A percentile compares a stretch with the other conserved stretches of the same genome.
Evolutionary conservation across 345 rosid species (phyloP).

Genomic region (Excoecaria agallocha): DNA sequence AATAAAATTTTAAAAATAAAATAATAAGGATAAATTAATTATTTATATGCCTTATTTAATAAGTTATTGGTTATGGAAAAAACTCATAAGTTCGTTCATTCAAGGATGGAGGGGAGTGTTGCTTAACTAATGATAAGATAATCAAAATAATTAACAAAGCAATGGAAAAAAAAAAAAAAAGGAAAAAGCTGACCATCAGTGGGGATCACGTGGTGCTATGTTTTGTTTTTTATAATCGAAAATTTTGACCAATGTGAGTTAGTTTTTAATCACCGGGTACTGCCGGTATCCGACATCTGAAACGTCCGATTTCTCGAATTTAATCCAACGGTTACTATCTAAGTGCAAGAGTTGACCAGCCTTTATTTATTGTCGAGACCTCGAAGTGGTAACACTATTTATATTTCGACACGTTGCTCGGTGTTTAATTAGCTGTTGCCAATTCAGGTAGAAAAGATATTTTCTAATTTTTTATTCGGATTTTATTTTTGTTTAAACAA

Average conservation of each 20-base stretch:
- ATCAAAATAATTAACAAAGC: background rate
- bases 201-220: slow-evolving; percentile 25
- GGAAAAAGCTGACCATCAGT: slow-evolving; percentile 23
- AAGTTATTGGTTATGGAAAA: too few species aligned
- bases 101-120: too few species aligned
- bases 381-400: slow-evolving; percentile 14
- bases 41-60: too few species aligned
- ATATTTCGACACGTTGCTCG: slow-evolving; percentile 33
- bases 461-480: background rate
- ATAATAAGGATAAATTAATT: too few species aligned
- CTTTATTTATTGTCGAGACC: slow-evolving; percentile 17
- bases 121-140: background rate
- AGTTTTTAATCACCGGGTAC: slow-evolving; percentile 29
- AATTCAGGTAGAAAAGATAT: background rate
- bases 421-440: background rate
- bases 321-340: slow-evolving; percentile 38
- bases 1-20: too few species aligned
- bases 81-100: too few species aligned
- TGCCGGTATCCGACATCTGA: slow-evolving; percentile 20
- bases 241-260: slow-evolving; percentile 40
- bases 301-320: slow-evolving; percentile 27
- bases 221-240: background rate
- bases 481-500: too few species aligned
- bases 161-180: background rate
- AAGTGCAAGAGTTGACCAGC: slow-evolving; percentile 36